phyloP scores from a whole-genome alignment of 2,329 filamentous ascomycete species.

The Alternaria infectoria region DNA sequence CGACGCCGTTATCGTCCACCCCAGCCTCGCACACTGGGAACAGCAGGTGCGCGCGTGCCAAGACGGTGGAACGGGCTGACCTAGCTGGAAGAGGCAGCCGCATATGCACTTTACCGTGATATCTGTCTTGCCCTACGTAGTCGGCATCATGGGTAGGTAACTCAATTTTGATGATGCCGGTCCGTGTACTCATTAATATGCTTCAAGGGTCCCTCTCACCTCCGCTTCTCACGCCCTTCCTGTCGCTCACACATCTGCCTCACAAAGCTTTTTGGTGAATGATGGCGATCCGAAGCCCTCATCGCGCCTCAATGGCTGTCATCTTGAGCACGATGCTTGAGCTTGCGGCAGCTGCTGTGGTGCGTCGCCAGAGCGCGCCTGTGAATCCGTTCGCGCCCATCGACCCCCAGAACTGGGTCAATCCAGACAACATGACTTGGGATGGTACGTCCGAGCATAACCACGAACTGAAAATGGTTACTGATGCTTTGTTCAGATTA shows the following conservation, averaged over 20 bases:
- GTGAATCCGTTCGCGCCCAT: constrained; percentile 57
- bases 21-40: not conserved
- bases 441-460: constrained; percentile 37
- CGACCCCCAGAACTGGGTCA: constrained; percentile 61
- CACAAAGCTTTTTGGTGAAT: not conserved
- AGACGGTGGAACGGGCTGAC: not conserved
- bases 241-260: not conserved
- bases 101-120: not conserved
- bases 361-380: constrained; percentile 14
- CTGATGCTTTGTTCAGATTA: constrained; percentile 46
- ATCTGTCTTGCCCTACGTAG: not conserved
- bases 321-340: constrained; percentile 25
- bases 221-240: not conserved
- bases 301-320: constrained; percentile 16
- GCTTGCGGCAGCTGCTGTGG: constrained; percentile 20
- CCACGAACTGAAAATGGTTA: constrained; percentile 55
- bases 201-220: not conserved
- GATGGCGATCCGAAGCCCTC: not conserved
- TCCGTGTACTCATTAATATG: not conserved
- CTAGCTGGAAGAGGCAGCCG: constrained; percentile 1
- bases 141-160: not conserved
- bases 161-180: not conserved
- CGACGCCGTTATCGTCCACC: not conserved
- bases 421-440: constrained; percentile 60
- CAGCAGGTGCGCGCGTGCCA: not conserved